A percentile compares a stretch with the other conserved stretches of the same genome.
Evolutionary conservation across 2,329 filamentous ascomycete species (phyloP).

Genomic region (Didymella sp.): DNA sequence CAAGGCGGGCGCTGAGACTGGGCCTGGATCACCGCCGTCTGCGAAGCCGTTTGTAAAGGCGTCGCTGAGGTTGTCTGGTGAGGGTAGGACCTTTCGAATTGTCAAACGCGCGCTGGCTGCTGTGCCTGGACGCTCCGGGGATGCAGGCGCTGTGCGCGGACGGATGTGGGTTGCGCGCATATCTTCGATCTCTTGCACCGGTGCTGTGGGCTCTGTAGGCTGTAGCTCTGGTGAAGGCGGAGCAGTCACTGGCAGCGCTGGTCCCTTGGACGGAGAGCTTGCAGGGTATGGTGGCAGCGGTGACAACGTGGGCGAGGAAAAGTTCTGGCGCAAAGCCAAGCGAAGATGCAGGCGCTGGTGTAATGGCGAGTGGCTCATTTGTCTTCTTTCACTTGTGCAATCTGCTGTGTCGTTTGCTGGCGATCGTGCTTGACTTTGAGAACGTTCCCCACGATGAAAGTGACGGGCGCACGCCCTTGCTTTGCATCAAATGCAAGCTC

Average conservation of each 20-base stretch:
- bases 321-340: slow-evolving; percentile 12
- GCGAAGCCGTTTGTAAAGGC: slow-evolving; percentile 14
- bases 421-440: not conserved
- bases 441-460: not conserved
- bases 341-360: slow-evolving; percentile 15
- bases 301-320: slow-evolving; percentile 10
- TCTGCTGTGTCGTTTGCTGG: not conserved
- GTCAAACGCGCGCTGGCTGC: slow-evolving; percentile 32
- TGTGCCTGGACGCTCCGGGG: slow-evolving; percentile 27
- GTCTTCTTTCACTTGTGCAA: slow-evolving; percentile 4
- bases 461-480: not conserved
- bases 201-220: not conserved
- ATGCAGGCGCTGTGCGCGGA: slow-evolving; percentile 21
- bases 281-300: slow-evolving; percentile 1
- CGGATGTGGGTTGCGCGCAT: slow-evolving; percentile 30
- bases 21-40: slow-evolving; percentile 1
- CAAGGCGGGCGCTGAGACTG: not conserved
- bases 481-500: slow-evolving; percentile 1
- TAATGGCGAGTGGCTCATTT: slow-evolving; percentile 19
- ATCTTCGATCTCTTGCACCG: not conserved
- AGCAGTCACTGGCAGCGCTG: not conserved
- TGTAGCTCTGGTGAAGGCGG: slow-evolving; percentile 4
- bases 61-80: slow-evolving; percentile 27
- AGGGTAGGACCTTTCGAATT: slow-evolving; percentile 40
- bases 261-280: not conserved